Base-by-base conservation (phyloP, 768 basidiomycete genomes). In the Termitomyces sp. region DNA sequence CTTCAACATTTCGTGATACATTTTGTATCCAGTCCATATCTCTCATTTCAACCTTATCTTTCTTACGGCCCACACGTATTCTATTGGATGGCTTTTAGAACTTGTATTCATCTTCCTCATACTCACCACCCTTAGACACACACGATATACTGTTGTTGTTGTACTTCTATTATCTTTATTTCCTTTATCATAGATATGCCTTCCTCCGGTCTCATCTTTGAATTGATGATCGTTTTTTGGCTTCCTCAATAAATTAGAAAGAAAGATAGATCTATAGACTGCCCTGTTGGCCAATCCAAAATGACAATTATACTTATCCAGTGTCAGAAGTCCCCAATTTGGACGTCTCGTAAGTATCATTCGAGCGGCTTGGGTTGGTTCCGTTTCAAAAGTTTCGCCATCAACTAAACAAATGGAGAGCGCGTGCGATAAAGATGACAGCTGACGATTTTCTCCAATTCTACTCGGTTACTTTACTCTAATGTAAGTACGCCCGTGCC, bases 31-130 rank as follows among this genome's bases (percentile, higher is more conserved):
- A 24, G n/a, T 40, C 14, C 40, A 50, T 47, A 24, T 56, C 22
- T 5, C 2, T 8, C 32, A 48, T 32, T 12, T 33, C 32, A 26
- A 39, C 22, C 22, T 30, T 16, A 34, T 27, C 13, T 39, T 10
- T 43, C 24, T n/a, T 32, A 44, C 20, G 37, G 10, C n/a, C n/a
- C n/a, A 18, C 46, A 46, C 27, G 40, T 7, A 26, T 46, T 27
- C 13, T 37, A 60, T 53, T 52, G 61, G 61, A 62, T 45, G 34
- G 52, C 52, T 56, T 39, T 58, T 62, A 62, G 61, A 62, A 56
- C 12, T 27, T 56, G 57, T 61, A 61, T 55, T 12, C 47, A 56
- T 13, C 26, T 24, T 22, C 53, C 24, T 37, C 52, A 45, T 47
- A 14, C 45, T 43, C 45, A 61, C 27, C 36, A 26, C 20, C 22